Evolutionary conservation across 2,329 filamentous ascomycete species (phyloP).

Genomic region (Aspergillus brunneoviolaceus): DNA sequence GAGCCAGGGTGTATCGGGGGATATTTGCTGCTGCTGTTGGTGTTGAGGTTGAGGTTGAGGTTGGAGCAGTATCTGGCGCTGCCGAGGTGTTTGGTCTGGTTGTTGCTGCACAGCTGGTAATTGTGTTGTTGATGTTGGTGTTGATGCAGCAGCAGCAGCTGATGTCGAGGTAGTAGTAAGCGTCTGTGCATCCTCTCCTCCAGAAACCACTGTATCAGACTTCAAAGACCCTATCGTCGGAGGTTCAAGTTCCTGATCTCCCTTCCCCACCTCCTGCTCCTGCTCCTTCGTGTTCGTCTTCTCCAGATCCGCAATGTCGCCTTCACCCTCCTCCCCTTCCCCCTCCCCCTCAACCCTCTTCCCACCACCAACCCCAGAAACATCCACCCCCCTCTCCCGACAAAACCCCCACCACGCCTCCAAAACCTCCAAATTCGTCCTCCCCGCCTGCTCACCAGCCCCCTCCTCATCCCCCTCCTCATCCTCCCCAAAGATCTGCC

Average conservation of each 20-base stretch:
- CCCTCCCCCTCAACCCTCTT: constrained; percentile 25
- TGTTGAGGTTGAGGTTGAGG: constrained; percentile 18
- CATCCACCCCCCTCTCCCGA: constrained; percentile 30
- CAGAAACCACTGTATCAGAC: no score
- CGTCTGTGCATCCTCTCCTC: no score
- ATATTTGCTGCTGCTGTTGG: constrained; percentile 43
- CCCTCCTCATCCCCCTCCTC: constrained; percentile 61
- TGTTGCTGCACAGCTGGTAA: not conserved
- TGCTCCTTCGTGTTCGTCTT: no score
- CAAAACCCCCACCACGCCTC: constrained; percentile 64
- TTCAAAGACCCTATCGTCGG: no score
- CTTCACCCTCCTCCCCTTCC: constrained; percentile 9
- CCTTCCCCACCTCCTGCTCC: no score
- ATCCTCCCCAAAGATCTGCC: constrained; percentile 61
- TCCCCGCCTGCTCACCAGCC: constrained; percentile 56
- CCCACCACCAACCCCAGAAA: constrained; percentile 29
- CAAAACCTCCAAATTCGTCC: constrained; percentile 66
- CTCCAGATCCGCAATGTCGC: no score
- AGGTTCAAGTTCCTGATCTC: no score
- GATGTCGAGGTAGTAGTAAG: no score
- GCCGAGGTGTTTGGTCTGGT: not conserved
- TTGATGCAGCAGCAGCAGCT: not conserved
- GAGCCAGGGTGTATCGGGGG: constrained; percentile 67
- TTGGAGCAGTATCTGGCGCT: constrained; percentile 7
- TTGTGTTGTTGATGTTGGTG: not conserved